Base-by-base conservation (phyloP, 2,329 filamentous ascomycete genomes). In the Penicillium sp. region DNA sequence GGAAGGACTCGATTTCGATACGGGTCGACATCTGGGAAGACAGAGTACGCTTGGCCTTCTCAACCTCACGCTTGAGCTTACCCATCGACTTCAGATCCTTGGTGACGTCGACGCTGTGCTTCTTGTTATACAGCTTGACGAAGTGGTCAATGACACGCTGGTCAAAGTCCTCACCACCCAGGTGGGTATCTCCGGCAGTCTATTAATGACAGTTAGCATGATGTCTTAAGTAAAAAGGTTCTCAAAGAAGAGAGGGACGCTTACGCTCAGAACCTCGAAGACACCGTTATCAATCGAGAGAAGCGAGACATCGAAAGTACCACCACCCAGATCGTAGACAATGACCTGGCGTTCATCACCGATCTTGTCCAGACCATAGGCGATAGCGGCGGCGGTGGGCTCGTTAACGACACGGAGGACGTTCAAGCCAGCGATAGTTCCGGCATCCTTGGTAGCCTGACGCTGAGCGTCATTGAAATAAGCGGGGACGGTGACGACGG, bases 401-500 rank as follows among this genome's bases (percentile, higher is more conserved):
- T 96, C 92, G 83, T 96, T 96, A 73, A 96, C 91, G 61, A 97
- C 91, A 80, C 92, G 91, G 72, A 96, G 89, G 68, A 96, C 90
- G 75, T 95, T 96, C 57, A 97, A 85, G 73, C 92, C 92, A 69
- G 92, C 91, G 70, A 97, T 96, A 60, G 82, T 83, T 75, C 91
- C 92, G 66, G 92, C 92, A 72, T 96, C 91, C 86, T 96, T 96
- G 78, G 91, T 96, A 56, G 92, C 91, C 79, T 96, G 91, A 79
- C 92, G 86, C 83, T 97, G 92, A 79, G 91, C 92, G 81, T 96
- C 92, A 80, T 96, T 96, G 89, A 97, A 97, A 83, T 96, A 96
- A 78, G 91, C 91, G 66, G 92, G 91, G 64, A 96, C 92, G 58
- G 92, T 97, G 61, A 97, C 91, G 68, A 97, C 83, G 46, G 83